Evolutionary conservation across 805 yeast species (phyloP).

Genomic region (Gaillardinia entomophila): DNA sequence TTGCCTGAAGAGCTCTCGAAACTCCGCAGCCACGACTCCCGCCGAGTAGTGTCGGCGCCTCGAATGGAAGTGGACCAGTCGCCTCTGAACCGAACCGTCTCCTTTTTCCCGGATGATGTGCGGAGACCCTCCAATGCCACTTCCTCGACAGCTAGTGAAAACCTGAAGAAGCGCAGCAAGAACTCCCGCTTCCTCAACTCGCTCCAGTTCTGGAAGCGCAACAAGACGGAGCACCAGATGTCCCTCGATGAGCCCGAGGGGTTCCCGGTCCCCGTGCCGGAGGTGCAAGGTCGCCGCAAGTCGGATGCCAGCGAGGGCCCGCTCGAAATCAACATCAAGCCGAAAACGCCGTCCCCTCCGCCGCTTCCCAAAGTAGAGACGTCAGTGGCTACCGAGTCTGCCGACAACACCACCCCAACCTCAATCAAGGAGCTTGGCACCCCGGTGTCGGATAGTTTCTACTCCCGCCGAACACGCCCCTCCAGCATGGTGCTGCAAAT

Average conservation of each 20-base stretch:
- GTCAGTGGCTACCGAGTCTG: constrained; percentile 2
- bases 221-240: constrained; percentile 2
- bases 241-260: constrained; percentile 1
- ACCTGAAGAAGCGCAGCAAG: constrained; percentile 9
- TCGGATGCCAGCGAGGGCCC: background rate
- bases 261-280: constrained; percentile 1
- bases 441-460: constrained; percentile 5
- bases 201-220: constrained; percentile 35
- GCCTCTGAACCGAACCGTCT: constrained; percentile 9
- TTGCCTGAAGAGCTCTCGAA: background rate
- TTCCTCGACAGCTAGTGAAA: constrained; percentile 2
- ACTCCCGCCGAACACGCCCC: constrained; percentile 23
- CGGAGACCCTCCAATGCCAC: constrained; percentile 5
- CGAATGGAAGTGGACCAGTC: constrained; percentile 1
- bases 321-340: constrained; percentile 3
- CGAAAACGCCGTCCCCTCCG: constrained; percentile 2
- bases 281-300: background rate
- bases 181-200: constrained; percentile 23
- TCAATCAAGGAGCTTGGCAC: constrained; percentile 3
- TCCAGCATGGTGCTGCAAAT: constrained; percentile 36
- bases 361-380: background rate
- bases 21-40: background rate
- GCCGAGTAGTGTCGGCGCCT: too few species aligned
- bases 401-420: constrained; percentile 1
- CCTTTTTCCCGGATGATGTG: constrained; percentile 16